Evolutionary conservation across 148 eudicot species (phyloP), one percentile per base, ranked within the genome.

Genomic region (Rhododendron ovatum): DNA sequence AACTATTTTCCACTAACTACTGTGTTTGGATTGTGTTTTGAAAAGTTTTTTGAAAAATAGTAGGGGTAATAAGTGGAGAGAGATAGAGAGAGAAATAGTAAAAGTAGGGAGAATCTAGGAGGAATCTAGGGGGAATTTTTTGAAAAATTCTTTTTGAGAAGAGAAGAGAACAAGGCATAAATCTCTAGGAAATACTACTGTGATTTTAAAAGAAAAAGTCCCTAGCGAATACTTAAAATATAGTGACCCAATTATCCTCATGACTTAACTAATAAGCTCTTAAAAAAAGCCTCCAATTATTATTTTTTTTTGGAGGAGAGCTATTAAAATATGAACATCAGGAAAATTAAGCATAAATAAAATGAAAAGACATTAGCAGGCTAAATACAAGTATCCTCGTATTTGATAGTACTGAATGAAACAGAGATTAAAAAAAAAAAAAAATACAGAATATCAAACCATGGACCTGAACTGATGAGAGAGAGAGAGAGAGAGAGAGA

Each of bases 401-500:
- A 43, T 35, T 28, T 26, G 35, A 24, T n/a, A 28, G 39, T 17
- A 33, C 55, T 12, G 3, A 10, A 73, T 74, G 20, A 33, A 37
- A 37, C 22, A 37, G 76, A 37, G 7, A 73, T 30, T 12, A 28
- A 9, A 14, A 74, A 78, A 43, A 20, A 9, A 78, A 22, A 0
- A 78, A 78, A 39, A 15, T 12, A 73, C 28, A 13, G 37, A 74
- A 30, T 5, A 74, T 57, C 63, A 5, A 57, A 24, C 67, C 67
- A 7, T 22, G n/a, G n/a, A n/a, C n/a, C n/a, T n/a, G 67, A 61
- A 65, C 30, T 8, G 33, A 84, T 30, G 81, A 39, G 71, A 22
- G 81, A 41, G 78, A 73, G 78, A 55, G 65, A 84, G 78, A 73
- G 78, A 55, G 65, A 84, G 69, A 28, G 47, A 85, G 77, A 43